Percentiles rank a stretch among this genome's conserved stretches.
Conservation (phyloP, 495 filamentous ascomycete species). For the Lepidopterella palustris region DNA sequence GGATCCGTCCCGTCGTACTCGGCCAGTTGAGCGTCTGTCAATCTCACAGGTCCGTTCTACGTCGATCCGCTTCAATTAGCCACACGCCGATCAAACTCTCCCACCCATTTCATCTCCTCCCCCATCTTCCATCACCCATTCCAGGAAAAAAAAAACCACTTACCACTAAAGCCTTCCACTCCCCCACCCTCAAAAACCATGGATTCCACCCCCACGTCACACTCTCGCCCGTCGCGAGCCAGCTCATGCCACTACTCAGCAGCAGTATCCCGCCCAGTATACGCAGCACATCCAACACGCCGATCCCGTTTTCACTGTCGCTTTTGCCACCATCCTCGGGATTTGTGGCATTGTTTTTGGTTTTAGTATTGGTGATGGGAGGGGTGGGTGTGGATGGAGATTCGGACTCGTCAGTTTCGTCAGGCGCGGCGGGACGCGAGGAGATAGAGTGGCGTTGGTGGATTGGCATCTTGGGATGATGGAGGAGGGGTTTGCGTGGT, state of each 20-base stretch:
- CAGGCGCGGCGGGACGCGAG: too few relatives aligned
- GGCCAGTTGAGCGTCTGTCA: conserved; percentile 68
- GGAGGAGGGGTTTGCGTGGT: too few relatives aligned
- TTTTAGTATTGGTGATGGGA: background rate
- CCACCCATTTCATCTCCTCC: conserved; percentile 17
- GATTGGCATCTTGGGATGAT: too few relatives aligned
- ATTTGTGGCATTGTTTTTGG: background rate
- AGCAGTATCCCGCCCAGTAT: conserved; percentile 63
- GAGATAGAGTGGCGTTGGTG: too few relatives aligned
- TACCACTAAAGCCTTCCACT: conserved; percentile 31
- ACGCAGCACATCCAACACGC: conserved; percentile 67
- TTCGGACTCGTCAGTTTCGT: too few relatives aligned
- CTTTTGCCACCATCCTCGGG: background rate
- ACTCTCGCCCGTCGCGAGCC: conserved; percentile 67
- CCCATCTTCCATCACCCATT: conserved; percentile 1
- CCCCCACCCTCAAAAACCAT: conserved; percentile 51
- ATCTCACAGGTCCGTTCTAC: conserved; percentile 49
- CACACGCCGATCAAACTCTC: background rate
- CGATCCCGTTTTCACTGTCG: conserved; percentile 34
- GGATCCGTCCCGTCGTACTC: conserved; percentile 74
- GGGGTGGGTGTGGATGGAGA: background rate
- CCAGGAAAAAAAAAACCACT: conserved; percentile 13
- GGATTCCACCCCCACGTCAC: conserved; percentile 61
- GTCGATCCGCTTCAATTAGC: too few relatives aligned
- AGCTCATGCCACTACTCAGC: conserved; percentile 65